These are phyloP conservation scores for Ambrosiella xylebori DNA, from an alignment of 2,329 filamentous ascomycete genomes.

Conservation along the genomic window DNA sequence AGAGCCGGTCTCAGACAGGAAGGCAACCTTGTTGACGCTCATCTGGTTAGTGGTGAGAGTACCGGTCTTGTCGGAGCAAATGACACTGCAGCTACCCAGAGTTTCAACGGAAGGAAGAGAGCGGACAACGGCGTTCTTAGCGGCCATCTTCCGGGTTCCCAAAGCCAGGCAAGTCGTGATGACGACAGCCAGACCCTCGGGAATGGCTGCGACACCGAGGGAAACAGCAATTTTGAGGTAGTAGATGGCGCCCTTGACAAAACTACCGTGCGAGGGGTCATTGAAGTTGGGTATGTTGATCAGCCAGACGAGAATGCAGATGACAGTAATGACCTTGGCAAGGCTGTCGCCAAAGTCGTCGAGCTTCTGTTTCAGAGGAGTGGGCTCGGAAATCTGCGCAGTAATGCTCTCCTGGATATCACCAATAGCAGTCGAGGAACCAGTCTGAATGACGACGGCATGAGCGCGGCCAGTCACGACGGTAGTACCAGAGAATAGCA, in stretches of 20 bases:
- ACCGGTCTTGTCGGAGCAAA: slow-evolving; percentile 98
- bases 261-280: slow-evolving; percentile 81
- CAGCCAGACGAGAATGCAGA: slow-evolving; percentile 90
- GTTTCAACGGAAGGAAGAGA: slow-evolving; percentile 95
- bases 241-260: slow-evolving; percentile 95
- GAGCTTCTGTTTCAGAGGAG: slow-evolving; percentile 93
- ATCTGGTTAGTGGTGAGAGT: slow-evolving; percentile 98
- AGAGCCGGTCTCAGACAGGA: slow-evolving; percentile 55
- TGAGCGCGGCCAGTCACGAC: slow-evolving; percentile 87
- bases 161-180: slow-evolving; percentile 97
- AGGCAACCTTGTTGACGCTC: slow-evolving; percentile 89
- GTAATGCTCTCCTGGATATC: slow-evolving; percentile 99
- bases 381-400: slow-evolving; percentile 92
- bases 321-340: slow-evolving; percentile 95
- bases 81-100: slow-evolving; percentile 94
- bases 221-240: slow-evolving; percentile 99
- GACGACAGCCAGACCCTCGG: slow-evolving; percentile 90
- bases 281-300: slow-evolving; percentile 98
- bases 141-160: slow-evolving; percentile 95
- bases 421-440: slow-evolving; percentile 81
- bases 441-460: slow-evolving; percentile 80
- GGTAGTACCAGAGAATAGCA: slow-evolving; percentile 95
- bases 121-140: slow-evolving; percentile 92
- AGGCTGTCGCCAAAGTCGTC: slow-evolving; percentile 94
- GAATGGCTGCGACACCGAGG: slow-evolving; percentile 91